Evolutionary conservation across 2,329 filamentous ascomycete species (phyloP).

Genomic region (Ampelomyces quisqualis): DNA sequence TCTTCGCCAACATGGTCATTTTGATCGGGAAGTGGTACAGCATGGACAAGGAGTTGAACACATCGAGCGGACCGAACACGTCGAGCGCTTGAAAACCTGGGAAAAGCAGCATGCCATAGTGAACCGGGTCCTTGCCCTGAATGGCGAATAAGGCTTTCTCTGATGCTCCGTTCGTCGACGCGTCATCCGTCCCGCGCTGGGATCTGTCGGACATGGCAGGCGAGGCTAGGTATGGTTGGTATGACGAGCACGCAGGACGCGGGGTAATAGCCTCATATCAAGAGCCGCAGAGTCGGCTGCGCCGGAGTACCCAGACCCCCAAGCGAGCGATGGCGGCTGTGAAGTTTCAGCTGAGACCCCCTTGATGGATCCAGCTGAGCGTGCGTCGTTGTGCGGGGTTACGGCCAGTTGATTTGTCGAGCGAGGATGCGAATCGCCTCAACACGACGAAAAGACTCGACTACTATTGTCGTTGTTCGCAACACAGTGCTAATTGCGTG

Average conservation of each 20-base stretch:
- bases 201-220: neutral
- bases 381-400: too few species aligned
- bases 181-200: too few species aligned
- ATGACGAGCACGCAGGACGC: neutral
- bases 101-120: slow-evolving; percentile 28
- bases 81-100: slow-evolving; percentile 34
- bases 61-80: slow-evolving; percentile 49
- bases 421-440: too few species aligned
- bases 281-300: slow-evolving; percentile 1
- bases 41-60: slow-evolving; percentile 41
- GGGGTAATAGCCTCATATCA: slow-evolving; percentile 2
- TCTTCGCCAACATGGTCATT: slow-evolving; percentile 27
- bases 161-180: neutral
- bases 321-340: slow-evolving; percentile 5
- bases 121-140: slow-evolving; percentile 13
- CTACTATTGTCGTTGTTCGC: too few species aligned
- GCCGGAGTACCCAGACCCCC: neutral
- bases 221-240: neutral
- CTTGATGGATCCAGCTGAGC: too few species aligned
- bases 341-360: slow-evolving; percentile 2
- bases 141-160: slow-evolving; percentile 12
- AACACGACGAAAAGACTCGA: too few species aligned
- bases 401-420: too few species aligned
- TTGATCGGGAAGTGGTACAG: slow-evolving; percentile 29
- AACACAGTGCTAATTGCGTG: too few species aligned